Percentiles rank a stretch among this genome's conserved stretches.
Conservation (phyloP, 192 early-diverging fungal species). For the Lobosporangium transversale region DNA sequence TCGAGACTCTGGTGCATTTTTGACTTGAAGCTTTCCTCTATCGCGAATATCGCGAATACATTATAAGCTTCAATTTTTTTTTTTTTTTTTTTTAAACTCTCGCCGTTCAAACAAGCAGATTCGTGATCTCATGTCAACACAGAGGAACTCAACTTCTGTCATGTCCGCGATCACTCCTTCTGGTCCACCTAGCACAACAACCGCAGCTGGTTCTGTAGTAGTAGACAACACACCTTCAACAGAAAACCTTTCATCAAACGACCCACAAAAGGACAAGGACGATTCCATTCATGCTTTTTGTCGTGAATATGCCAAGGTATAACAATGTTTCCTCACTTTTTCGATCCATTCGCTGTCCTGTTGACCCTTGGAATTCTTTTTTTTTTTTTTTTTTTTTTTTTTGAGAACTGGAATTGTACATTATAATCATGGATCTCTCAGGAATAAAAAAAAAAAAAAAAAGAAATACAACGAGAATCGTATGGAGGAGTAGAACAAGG, state of each 20-base stretch:
- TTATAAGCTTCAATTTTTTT: no score
- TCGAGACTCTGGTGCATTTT: no score
- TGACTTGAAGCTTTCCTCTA: no score
- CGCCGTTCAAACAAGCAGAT: no score
- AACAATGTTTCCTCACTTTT: neutral
- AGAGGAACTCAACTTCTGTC: neutral
- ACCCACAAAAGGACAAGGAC: slow-evolving; percentile 24
- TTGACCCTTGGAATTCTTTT: neutral
- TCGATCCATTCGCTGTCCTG: neutral
- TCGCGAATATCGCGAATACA: no score
- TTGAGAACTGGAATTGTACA: no score
- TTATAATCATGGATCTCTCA: neutral
- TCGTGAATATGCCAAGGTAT: slow-evolving; percentile 46
- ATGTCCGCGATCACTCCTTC: neutral
- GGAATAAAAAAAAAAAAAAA: neutral
- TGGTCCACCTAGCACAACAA: neutral
- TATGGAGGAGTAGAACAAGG: no score
- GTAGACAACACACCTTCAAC: neutral
- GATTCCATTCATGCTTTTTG: slow-evolving; percentile 46
- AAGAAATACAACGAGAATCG: no score
- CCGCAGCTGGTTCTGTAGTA: no score
- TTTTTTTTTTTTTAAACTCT: no score
- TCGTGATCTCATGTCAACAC: slow-evolving; percentile 15
- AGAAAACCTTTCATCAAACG: neutral
- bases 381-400: no score